Conservation (phyloP, 805 yeast genomes). For the Barnettozyma pratensis region DNA sequence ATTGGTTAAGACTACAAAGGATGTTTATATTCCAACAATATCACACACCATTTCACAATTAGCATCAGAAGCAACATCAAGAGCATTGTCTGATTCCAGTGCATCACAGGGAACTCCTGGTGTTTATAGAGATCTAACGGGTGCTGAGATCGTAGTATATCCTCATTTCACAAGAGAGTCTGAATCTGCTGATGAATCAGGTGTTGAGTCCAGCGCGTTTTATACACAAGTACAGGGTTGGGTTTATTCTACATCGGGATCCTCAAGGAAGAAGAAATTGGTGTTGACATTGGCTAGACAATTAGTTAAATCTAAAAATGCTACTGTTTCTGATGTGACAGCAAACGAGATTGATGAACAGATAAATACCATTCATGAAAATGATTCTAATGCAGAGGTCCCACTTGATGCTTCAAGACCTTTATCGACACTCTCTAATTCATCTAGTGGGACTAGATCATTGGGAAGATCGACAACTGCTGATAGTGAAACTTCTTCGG, state of each 20-base stretch:
- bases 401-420: neutral
- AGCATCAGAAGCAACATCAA: constrained; percentile 38
- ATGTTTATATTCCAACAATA: constrained; percentile 49
- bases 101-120: neutral
- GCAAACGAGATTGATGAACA: constrained; percentile 34
- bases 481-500: constrained; percentile 5
- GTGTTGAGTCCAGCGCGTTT: constrained; percentile 28
- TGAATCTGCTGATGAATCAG: neutral
- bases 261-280: constrained; percentile 65
- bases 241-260: constrained; percentile 61
- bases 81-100: constrained; percentile 18
- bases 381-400: neutral
- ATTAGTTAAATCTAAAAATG: constrained; percentile 40
- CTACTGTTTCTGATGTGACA: constrained; percentile 19
- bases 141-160: constrained; percentile 56
- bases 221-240: constrained; percentile 69
- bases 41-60: constrained; percentile 43
- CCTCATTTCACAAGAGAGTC: constrained; percentile 46
- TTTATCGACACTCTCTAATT: neutral
- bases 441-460: neutral
- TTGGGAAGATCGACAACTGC: constrained; percentile 5
- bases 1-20: constrained; percentile 50
- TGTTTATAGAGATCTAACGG: constrained; percentile 26
- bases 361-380: constrained; percentile 23
- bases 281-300: constrained; percentile 66